phyloP scores from a whole-genome alignment of 177 flowering plant species.

The Vitis hybrid region DNA sequence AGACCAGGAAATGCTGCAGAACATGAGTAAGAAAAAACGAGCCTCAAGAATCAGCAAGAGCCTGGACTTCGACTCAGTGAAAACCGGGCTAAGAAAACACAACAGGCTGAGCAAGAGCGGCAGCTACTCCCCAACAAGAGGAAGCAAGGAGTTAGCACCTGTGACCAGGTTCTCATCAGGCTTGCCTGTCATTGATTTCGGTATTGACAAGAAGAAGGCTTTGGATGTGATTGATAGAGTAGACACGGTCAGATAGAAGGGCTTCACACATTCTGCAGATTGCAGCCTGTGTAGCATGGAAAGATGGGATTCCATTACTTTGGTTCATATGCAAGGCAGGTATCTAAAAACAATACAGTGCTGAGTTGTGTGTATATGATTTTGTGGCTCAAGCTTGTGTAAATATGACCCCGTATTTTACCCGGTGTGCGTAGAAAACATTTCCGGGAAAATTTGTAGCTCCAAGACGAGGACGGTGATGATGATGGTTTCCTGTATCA shows the following conservation, averaged over 20 bases:
- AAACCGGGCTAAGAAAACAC: neutral
- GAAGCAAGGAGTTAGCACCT: neutral
- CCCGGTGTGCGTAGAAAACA: no score
- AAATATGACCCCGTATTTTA: no score
- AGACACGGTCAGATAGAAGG: neutral
- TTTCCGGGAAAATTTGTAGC: no score
- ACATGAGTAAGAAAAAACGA: conserved; percentile 10
- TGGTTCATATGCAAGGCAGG: no score
- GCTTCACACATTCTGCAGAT: no score
- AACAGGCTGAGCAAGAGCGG: conserved; percentile 11
- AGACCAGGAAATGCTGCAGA: conserved; percentile 19
- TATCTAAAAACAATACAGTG: no score
- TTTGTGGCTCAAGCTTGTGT: no score
- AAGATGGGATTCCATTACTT: no score
- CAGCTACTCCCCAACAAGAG: conserved; percentile 6
- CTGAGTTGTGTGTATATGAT: no score
- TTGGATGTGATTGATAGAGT: conserved; percentile 10
- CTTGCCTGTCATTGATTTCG: neutral
- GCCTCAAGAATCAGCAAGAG: conserved; percentile 21
- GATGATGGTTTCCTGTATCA: no score
- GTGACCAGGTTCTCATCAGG: neutral
- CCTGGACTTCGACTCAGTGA: conserved; percentile 9
- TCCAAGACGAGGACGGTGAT: no score
- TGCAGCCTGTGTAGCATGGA: no score
- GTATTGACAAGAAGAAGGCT: conserved; percentile 3